Conservation (phyloP, 352 stramenopile genomes). For the Globisporangium spiculum region DNA sequence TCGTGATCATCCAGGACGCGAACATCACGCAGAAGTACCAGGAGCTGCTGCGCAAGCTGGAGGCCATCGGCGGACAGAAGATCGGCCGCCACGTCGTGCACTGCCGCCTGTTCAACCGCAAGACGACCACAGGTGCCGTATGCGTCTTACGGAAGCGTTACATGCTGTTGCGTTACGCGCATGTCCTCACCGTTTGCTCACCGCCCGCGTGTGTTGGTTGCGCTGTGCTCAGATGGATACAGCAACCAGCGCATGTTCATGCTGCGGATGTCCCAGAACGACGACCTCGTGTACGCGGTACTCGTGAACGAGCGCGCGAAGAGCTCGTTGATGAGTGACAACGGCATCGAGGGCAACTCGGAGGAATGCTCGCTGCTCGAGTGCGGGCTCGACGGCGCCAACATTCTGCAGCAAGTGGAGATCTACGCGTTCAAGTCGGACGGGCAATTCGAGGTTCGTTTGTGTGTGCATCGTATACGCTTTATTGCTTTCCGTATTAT, state of each 20-base stretch:
- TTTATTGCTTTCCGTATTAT: not conserved
- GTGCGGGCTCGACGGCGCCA: constrained; percentile 79
- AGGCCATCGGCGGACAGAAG: constrained; percentile 78
- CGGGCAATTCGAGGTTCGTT: constrained; percentile 74
- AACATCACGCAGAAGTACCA: constrained; percentile 87
- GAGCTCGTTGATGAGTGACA: constrained; percentile 51
- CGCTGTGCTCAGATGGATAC: constrained; percentile 54
- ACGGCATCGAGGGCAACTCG: constrained; percentile 64
- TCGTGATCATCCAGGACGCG: constrained; percentile 77
- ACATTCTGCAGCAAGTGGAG: constrained; percentile 85
- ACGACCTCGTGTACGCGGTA: constrained; percentile 83
- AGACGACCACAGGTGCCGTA: constrained; percentile 57
- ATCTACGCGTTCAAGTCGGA: constrained; percentile 89
- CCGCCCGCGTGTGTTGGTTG: too few species aligned
- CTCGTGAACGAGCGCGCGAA: constrained; percentile 79
- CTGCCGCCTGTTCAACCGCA: constrained; percentile 86
- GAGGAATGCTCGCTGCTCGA: constrained; percentile 82
- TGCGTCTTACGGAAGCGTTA: not conserved
- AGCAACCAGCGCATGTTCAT: constrained; percentile 90
- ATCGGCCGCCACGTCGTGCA: constrained; percentile 79
- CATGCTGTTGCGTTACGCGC: not conserved
- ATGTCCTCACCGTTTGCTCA: not conserved
- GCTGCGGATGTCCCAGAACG: constrained; percentile 86
- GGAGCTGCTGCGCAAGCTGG: constrained; percentile 81
- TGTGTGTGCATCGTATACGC: not conserved